phyloP scores from a whole-genome alignment of 257 asterid genomes.

The Pogostemon cablin region DNA sequence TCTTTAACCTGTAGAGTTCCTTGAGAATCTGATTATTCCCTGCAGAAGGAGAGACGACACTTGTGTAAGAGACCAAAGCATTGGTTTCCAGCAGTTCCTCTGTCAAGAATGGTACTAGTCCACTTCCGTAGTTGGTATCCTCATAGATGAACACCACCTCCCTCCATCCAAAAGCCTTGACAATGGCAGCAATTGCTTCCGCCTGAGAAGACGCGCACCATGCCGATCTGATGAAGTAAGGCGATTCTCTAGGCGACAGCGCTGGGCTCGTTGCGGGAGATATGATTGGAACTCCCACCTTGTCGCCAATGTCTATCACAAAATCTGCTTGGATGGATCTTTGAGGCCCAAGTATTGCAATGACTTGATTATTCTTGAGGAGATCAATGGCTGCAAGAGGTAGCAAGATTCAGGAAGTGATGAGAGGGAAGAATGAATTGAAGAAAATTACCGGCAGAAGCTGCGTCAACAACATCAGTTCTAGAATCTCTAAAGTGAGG shows the following conservation, averaged over 20 bases:
- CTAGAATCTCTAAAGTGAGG: slow-evolving; percentile 44
- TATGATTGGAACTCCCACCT: slow-evolving; percentile 47
- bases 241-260: slow-evolving; percentile 48
- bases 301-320: slow-evolving; percentile 48
- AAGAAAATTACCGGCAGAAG: slow-evolving; percentile 33
- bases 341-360: slow-evolving; percentile 58
- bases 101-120: slow-evolving; percentile 42
- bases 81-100: slow-evolving; percentile 34
- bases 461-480: slow-evolving; percentile 42
- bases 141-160: slow-evolving; percentile 46
- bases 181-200: slow-evolving; percentile 51
- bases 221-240: slow-evolving; percentile 50
- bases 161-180: slow-evolving; percentile 48
- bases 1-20: slow-evolving; percentile 42
- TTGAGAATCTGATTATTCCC: slow-evolving; percentile 37
- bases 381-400: slow-evolving; percentile 56
- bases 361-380: slow-evolving; percentile 44
- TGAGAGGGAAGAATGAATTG: neutral
- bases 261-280: slow-evolving; percentile 55
- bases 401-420: slow-evolving; percentile 31
- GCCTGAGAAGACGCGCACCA: slow-evolving; percentile 47
- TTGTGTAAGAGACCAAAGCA: slow-evolving; percentile 34
- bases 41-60: slow-evolving; percentile 43
- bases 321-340: slow-evolving; percentile 48
- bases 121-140: slow-evolving; percentile 44